Percentiles rank a stretch among this genome's conserved stretches.
These are phyloP conservation scores for Acanthamoeba divionensis DNA, from an alignment of 208 protist genomes.

Conservation along the genomic window DNA sequence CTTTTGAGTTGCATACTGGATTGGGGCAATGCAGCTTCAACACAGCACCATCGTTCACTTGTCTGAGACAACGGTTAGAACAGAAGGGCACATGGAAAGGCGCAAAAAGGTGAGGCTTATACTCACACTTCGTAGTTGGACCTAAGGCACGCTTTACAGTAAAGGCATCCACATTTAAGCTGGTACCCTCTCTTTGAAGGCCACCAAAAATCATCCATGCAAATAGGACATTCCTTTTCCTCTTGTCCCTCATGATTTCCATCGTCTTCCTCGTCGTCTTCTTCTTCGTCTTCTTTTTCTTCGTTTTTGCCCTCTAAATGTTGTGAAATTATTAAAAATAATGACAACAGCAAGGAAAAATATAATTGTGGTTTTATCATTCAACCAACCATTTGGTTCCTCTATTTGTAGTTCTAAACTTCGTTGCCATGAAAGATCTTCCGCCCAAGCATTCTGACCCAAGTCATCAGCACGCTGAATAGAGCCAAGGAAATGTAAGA, in stretches of 20 bases:
- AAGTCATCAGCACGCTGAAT: background rate
- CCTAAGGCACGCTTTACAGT: conserved; percentile 25
- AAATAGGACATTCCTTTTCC: conserved; percentile 35
- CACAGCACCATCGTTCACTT: conserved; percentile 40
- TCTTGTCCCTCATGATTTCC: conserved; percentile 34
- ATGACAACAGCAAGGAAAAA: too few species aligned
- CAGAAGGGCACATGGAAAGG: too few species aligned
- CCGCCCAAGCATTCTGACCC: too few species aligned
- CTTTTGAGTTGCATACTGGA: background rate
- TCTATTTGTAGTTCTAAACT: too few species aligned
- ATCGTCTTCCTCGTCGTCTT: background rate
- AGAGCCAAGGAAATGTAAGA: background rate
- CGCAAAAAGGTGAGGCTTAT: background rate
- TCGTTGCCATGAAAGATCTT: too few species aligned
- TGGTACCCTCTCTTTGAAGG: conserved; percentile 34
- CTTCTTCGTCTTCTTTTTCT: background rate
- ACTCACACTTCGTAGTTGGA: conserved; percentile 14
- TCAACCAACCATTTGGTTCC: too few species aligned
- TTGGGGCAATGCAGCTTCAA: conserved; percentile 28
- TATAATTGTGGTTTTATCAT: too few species aligned
- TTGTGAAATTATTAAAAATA: too few species aligned
- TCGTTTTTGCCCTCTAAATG: too few species aligned
- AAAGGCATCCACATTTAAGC: conserved; percentile 47
- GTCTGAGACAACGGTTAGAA: background rate
- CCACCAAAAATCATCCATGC: conserved; percentile 53